Conservation (phyloP, 1,284 basidiomycete species). For the Prillingera fragicola region DNA sequence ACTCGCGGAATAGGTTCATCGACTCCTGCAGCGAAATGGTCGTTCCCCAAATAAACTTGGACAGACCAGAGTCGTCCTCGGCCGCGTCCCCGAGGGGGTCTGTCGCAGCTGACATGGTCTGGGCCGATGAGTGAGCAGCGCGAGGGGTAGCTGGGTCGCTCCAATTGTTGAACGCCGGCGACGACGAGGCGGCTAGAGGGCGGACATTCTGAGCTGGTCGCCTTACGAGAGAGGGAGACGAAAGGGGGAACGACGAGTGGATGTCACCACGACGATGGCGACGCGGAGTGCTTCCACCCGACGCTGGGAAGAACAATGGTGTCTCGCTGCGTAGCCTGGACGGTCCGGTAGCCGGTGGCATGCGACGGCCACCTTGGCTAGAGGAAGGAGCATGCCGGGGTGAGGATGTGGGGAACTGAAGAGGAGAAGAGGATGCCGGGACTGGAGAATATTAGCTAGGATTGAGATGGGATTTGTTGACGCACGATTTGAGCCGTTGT, state of each 20-base stretch:
- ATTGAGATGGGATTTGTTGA: not conserved
- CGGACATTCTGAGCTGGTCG: conserved; percentile 15
- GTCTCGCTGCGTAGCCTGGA: conserved; percentile 22
- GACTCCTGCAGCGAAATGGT: conserved; percentile 84
- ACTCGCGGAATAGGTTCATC: conserved; percentile 84
- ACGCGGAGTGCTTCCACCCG: conserved; percentile 55
- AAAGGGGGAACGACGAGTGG: conserved; percentile 65
- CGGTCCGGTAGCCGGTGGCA: conserved; percentile 9
- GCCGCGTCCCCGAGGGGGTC: conserved; percentile 7
- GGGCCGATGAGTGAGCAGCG: conserved; percentile 18
- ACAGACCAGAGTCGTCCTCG: conserved; percentile 58
- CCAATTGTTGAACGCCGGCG: not conserved
- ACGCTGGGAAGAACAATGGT: conserved; percentile 50
- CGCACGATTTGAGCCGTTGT: conserved; percentile 13
- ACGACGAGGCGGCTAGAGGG: conserved; percentile 5
- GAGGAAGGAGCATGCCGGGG: conserved; percentile 53
- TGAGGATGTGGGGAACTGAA: conserved; percentile 68
- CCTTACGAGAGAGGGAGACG: conserved; percentile 52
- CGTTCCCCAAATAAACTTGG: conserved; percentile 92
- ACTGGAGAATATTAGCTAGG: conserved; percentile 36
- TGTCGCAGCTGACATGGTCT: conserved; percentile 44
- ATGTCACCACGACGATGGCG: conserved; percentile 74
- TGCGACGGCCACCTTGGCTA: conserved; percentile 32
- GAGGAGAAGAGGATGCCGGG: conserved; percentile 55
- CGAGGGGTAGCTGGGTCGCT: conserved; percentile 2